These are phyloP conservation scores for Rachicladosporium sp. DNA, from an alignment of 2,329 filamentous ascomycete genomes.

Conservation along the genomic window DNA sequence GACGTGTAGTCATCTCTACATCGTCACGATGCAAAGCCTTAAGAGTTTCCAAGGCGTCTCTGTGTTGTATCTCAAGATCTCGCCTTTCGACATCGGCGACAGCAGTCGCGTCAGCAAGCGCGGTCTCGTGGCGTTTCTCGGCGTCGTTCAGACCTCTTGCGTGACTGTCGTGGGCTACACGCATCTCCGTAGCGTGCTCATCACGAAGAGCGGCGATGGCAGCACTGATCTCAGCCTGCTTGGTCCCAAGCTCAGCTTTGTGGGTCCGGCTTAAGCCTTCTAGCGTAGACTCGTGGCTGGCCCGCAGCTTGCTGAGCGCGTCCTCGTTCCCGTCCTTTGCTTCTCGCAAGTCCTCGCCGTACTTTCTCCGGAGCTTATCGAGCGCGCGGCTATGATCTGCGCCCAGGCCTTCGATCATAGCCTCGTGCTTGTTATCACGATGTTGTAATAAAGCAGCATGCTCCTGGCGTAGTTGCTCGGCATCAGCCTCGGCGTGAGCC, in stretches of 20 bases:
- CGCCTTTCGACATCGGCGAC: constrained; percentile 1
- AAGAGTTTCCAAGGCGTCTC: constrained; percentile 6
- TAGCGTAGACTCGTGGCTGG: background rate
- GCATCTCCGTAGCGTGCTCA: constrained; percentile 4
- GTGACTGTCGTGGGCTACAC: constrained; percentile 1
- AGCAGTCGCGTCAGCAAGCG: constrained; percentile 6
- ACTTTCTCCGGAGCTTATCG: constrained; percentile 3
- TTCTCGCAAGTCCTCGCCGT: constrained; percentile 1
- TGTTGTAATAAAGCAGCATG: constrained; percentile 1
- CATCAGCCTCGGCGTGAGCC: background rate
- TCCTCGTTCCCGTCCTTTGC: constrained; percentile 2
- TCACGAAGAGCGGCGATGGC: constrained; percentile 1
- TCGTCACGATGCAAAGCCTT: constrained; percentile 10
- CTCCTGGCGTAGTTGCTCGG: no score
- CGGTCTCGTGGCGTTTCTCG: constrained; percentile 2
- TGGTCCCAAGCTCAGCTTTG: background rate
- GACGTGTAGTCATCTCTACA: constrained; percentile 1
- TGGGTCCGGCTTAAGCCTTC: constrained; percentile 1
- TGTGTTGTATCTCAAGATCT: constrained; percentile 5
- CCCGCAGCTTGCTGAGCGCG: no score
- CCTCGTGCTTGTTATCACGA: constrained; percentile 2
- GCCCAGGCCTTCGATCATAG: constrained; percentile 5
- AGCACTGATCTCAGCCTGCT: constrained; percentile 1
- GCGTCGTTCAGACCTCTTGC: constrained; percentile 3
- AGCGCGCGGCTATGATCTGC: background rate